phyloP scores from a whole-genome alignment of 176 grass and related monocot genomes.

The Triticum urartu region DNA sequence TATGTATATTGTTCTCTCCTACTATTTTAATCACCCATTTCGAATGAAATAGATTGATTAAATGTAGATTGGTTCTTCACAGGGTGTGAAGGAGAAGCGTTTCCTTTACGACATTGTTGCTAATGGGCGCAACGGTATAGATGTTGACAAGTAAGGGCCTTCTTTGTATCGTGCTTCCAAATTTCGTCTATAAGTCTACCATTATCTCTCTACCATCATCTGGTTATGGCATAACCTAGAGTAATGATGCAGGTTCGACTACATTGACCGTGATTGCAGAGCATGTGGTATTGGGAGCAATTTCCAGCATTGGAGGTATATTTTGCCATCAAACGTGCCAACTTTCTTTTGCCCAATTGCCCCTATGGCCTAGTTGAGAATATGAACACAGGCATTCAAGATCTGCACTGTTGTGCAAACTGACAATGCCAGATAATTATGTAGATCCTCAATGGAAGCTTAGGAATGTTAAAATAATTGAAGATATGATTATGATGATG shows the following conservation, averaged over 20 bases:
- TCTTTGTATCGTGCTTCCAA: constrained; percentile 13
- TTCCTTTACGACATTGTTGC: constrained; percentile 99
- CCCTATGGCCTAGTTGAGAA: background rate
- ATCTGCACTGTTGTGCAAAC: background rate
- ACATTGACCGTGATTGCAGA: constrained; percentile 89
- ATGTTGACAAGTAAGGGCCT: constrained; percentile 87
- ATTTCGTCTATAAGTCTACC: background rate
- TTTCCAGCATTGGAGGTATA: constrained; percentile 86
- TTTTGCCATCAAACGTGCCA: background rate
- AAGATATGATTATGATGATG: background rate
- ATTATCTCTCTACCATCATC: constrained; percentile 23
- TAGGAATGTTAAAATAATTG: background rate
- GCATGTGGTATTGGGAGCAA: constrained; percentile 94
- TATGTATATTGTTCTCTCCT: constrained; percentile 41
- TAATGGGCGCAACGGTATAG: constrained; percentile 95
- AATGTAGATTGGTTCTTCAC: constrained; percentile 29
- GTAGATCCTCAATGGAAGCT: background rate
- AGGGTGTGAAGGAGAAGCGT: constrained; percentile 77
- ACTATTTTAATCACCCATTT: background rate
- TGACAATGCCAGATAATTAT: background rate
- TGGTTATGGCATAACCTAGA: constrained; percentile 30
- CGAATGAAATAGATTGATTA: constrained; percentile 10
- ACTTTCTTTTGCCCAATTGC: background rate
- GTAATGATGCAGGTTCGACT: constrained; percentile 79
- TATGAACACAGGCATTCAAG: background rate